Evolutionary conservation across 2,329 filamentous ascomycete species (phyloP).

Genomic region (Aureobasidium uvarum): DNA sequence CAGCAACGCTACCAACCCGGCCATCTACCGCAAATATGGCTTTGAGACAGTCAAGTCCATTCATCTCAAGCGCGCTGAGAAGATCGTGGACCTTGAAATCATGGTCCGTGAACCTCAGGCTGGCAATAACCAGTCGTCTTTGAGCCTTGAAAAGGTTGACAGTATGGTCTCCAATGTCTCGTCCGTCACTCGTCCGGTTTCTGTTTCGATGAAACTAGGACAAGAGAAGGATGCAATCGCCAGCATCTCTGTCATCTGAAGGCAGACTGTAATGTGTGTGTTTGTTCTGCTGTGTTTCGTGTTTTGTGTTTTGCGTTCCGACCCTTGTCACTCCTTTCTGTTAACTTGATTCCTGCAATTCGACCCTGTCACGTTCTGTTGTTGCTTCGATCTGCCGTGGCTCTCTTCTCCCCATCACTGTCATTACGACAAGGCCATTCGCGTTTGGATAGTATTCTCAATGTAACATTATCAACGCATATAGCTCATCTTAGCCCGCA

Average conservation of each 20-base stretch:
- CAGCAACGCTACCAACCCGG: slow-evolving; percentile 64
- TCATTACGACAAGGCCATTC: background rate
- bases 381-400: background rate
- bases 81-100: slow-evolving; percentile 67
- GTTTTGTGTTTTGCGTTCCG: background rate
- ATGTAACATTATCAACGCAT: background rate
- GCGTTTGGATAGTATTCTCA: background rate
- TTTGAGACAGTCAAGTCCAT: slow-evolving; percentile 66
- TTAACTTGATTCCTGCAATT: background rate
- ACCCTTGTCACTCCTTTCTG: slow-evolving; percentile 13
- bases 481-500: background rate
- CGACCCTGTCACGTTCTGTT: background rate
- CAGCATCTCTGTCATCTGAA: slow-evolving; percentile 10
- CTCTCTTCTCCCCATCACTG: background rate
- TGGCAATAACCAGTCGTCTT: slow-evolving; percentile 4
- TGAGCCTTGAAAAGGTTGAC: slow-evolving; percentile 25
- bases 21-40: slow-evolving; percentile 72
- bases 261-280: slow-evolving; percentile 2
- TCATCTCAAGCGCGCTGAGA: slow-evolving; percentile 55
- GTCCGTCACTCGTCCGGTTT: background rate
- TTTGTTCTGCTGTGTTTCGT: slow-evolving; percentile 1
- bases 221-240: slow-evolving; percentile 19
- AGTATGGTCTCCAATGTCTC: slow-evolving; percentile 20
- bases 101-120: slow-evolving; percentile 71
- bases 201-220: slow-evolving; percentile 17